A percentile compares a stretch with the other conserved stretches of the same genome.
phyloP scores from a whole-genome alignment of 1,139 yeast species.

The Hansenula lynferdii region DNA sequence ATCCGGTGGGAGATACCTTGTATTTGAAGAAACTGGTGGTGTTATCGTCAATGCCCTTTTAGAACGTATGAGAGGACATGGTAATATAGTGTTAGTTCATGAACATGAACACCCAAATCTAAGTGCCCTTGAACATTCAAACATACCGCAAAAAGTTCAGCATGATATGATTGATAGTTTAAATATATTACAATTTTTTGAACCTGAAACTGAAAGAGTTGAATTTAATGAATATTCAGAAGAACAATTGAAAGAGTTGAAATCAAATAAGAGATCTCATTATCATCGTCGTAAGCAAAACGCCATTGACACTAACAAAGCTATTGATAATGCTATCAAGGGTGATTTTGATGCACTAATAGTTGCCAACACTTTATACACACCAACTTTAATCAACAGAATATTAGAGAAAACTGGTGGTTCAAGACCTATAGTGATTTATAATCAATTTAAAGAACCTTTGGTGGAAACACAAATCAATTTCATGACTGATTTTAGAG shows the following conservation, averaged over 20 bases:
- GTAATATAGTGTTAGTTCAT: constrained; percentile 72
- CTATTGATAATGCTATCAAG: constrained; percentile 43
- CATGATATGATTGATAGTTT: constrained; percentile 59
- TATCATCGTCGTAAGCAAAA: constrained; percentile 62
- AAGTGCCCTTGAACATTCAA: constrained; percentile 63
- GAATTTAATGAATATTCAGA: constrained; percentile 45
- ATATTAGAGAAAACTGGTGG: constrained; percentile 73
- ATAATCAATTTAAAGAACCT: constrained; percentile 75
- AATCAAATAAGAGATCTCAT: constrained; percentile 57
- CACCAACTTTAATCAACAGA: constrained; percentile 58
- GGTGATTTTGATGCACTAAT: constrained; percentile 75
- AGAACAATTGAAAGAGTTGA: constrained; percentile 51
- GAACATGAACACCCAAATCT: constrained; percentile 91
- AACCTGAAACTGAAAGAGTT: constrained; percentile 61
- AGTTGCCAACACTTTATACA: constrained; percentile 66
- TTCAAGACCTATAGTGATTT: constrained; percentile 80
- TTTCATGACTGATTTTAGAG: constrained; percentile 58
- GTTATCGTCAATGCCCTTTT: constrained; percentile 74
- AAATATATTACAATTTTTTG: constrained; percentile 74
- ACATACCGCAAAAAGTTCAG: constrained; percentile 50
- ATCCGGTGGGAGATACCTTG: constrained; percentile 85
- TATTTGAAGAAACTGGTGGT: constrained; percentile 92
- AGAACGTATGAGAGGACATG: constrained; percentile 86
- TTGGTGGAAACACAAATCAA: constrained; percentile 69
- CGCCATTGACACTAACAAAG: constrained; percentile 47